Conservation (phyloP, 495 filamentous ascomycete genomes). For the Talaromyces proteolyticus region DNA sequence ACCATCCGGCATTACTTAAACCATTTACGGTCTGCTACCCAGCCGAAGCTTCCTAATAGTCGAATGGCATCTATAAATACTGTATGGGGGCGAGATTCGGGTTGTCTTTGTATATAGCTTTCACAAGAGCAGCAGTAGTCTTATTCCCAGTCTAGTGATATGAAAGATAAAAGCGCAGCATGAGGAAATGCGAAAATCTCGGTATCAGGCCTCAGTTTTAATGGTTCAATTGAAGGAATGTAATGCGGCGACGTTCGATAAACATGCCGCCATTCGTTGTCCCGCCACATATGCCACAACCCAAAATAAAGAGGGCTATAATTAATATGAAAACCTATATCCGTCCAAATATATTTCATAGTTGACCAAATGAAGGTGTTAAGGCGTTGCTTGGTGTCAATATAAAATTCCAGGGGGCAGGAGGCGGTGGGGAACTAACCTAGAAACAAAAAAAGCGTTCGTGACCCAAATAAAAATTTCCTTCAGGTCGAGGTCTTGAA, state of each 20-base stretch:
- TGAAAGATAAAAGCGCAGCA: too few species aligned
- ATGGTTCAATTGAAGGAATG: too few species aligned
- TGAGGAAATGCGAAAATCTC: too few species aligned
- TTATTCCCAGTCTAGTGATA: too few species aligned
- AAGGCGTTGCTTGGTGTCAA: conserved; percentile 23
- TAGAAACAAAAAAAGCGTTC: conserved; percentile 32
- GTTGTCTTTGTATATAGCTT: too few species aligned
- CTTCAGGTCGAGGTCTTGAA: conserved; percentile 19
- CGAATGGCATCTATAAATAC: too few species aligned
- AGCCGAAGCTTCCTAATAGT: too few species aligned
- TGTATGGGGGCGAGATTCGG: too few species aligned
- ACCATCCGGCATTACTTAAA: too few species aligned
- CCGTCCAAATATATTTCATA: conserved; percentile 71
- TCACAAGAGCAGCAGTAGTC: too few species aligned
- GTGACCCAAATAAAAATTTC: conserved; percentile 35
- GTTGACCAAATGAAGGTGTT: conserved; percentile 59
- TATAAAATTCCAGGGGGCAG: not conserved
- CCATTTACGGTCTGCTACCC: too few species aligned
- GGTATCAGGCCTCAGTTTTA: too few species aligned
- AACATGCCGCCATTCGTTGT: conserved; percentile 65
- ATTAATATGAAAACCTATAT: conserved; percentile 68
- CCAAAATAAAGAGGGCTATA: conserved; percentile 68
- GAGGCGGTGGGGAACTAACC: not conserved
- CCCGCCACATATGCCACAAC: conserved; percentile 55
- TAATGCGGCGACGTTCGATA: conserved; percentile 62